These are phyloP conservation scores for Astrothelium macrocarpum DNA, from an alignment of 495 filamentous ascomycete genomes.

Conservation along the genomic window DNA sequence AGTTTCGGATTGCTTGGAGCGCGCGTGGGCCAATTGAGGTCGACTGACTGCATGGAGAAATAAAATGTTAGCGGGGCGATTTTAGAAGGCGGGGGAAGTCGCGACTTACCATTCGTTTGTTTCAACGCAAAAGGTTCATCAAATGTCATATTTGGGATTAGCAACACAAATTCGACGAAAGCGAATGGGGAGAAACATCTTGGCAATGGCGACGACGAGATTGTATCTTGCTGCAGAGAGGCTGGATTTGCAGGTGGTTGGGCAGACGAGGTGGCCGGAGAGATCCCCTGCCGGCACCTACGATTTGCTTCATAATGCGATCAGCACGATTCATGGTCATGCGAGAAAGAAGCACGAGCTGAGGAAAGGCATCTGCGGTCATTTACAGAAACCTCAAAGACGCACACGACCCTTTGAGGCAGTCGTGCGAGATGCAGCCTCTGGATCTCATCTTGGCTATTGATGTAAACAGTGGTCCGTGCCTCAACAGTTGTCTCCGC, in stretches of 20 bases:
- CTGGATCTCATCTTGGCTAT: no score
- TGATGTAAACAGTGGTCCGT: background rate
- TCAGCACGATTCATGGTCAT: no score
- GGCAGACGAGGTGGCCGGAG: background rate
- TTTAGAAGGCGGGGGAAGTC: background rate
- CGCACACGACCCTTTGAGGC: no score
- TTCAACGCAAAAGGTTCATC: constrained; percentile 9
- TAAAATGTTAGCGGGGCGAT: background rate
- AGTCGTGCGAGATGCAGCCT: no score
- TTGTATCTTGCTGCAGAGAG: background rate
- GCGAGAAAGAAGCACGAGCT: no score
- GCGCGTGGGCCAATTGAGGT: constrained; percentile 42
- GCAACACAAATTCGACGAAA: background rate
- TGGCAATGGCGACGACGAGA: background rate
- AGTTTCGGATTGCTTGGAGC: constrained; percentile 51
- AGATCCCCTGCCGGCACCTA: background rate
- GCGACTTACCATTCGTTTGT: constrained; percentile 19
- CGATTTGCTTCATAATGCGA: no score
- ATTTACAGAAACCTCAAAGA: no score
- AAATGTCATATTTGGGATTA: background rate
- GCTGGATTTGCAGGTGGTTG: background rate
- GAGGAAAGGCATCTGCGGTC: no score
- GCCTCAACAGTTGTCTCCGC: no score
- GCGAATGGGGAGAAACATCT: background rate
- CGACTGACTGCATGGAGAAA: constrained; percentile 25